A percentile compares a stretch with the other conserved stretches of the same genome.
phyloP scores from a whole-genome alignment of 2,329 filamentous ascomycete genomes.

The Cytospora piceae region DNA sequence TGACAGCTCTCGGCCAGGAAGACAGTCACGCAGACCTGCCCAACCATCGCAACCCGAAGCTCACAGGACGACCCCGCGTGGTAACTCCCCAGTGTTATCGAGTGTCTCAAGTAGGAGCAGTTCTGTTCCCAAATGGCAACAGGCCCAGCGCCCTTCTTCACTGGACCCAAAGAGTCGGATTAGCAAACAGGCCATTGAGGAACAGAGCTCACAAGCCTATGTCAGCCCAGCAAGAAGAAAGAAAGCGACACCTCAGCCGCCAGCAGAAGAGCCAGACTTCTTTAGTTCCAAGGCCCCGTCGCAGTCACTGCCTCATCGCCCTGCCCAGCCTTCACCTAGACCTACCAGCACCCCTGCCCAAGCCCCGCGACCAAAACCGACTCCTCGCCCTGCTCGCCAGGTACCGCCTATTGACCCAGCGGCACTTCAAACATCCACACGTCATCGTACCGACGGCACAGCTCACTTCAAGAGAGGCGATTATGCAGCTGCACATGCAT shows the following conservation, averaged over 20 bases:
- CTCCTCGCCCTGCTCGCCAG: slow-evolving; percentile 53
- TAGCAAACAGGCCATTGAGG: slow-evolving; percentile 73
- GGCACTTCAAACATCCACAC: slow-evolving; percentile 74
- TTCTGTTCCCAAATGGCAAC: slow-evolving; percentile 63
- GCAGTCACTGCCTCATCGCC: slow-evolving; percentile 43
- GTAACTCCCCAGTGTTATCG: slow-evolving; percentile 55
- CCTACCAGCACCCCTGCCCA: slow-evolving; percentile 51
- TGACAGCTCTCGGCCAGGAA: slow-evolving; percentile 66
- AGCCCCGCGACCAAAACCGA: slow-evolving; percentile 46
- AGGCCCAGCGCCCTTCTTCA: slow-evolving; percentile 46
- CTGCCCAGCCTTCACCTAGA: slow-evolving; percentile 47
- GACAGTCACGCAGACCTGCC: slow-evolving; percentile 35
- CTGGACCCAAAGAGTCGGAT: slow-evolving; percentile 63
- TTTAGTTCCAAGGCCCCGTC: slow-evolving; percentile 51
- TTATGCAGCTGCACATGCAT: slow-evolving; percentile 81
- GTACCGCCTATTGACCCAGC: slow-evolving; percentile 71
- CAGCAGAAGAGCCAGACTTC: slow-evolving; percentile 62
- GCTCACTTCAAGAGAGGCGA: slow-evolving; percentile 94
- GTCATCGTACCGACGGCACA: slow-evolving; percentile 78
- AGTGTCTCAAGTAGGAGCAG: slow-evolving; percentile 48
- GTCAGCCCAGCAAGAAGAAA: slow-evolving; percentile 84
- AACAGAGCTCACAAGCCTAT: slow-evolving; percentile 81
- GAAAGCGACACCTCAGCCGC: slow-evolving; percentile 60
- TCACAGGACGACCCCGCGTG: slow-evolving; percentile 43
- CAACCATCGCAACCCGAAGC: slow-evolving; percentile 40